These are phyloP conservation scores for Amanita muscaria DNA, from an alignment of 768 basidiomycete genomes.

Conservation along the genomic window DNA sequence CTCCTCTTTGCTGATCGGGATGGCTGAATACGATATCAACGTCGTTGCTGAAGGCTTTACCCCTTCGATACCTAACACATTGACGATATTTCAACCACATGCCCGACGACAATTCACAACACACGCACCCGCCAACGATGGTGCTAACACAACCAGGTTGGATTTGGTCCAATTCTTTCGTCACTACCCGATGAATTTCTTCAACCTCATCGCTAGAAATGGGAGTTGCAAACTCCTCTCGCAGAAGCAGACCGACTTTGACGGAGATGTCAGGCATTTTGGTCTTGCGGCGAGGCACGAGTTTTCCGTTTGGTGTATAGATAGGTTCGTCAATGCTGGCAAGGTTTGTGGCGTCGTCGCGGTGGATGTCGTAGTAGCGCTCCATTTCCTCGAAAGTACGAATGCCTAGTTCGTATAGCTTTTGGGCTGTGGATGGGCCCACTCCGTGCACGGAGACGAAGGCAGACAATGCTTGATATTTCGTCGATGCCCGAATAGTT, in stretches of 20 bases:
- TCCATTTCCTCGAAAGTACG: constrained; percentile 65
- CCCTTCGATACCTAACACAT: constrained; percentile 72
- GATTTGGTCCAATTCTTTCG: constrained; percentile 54
- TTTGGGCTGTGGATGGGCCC: constrained; percentile 59
- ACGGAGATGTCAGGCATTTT: constrained; percentile 32
- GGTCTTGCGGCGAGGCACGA: constrained; percentile 8
- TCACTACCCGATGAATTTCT: constrained; percentile 60
- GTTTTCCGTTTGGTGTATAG: constrained; percentile 27
- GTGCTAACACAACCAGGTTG: constrained; percentile 63
- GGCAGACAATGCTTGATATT: constrained; percentile 45
- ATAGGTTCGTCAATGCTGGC: constrained; percentile 15
- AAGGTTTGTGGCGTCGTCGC: constrained; percentile 11
- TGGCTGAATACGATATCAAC: constrained; percentile 88
- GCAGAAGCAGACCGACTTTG: constrained; percentile 49
- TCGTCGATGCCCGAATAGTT: constrained; percentile 35
- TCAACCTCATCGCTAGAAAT: constrained; percentile 75
- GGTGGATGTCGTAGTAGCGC: constrained; percentile 46
- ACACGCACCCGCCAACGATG: constrained; percentile 71
- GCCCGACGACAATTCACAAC: not conserved
- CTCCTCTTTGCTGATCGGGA: constrained; percentile 34
- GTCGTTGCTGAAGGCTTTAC: constrained; percentile 75
- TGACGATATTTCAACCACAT: not conserved
- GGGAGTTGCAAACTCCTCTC: constrained; percentile 40
- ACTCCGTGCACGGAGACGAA: constrained; percentile 68
- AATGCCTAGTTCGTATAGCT: constrained; percentile 55